Percentiles rank a stretch among this genome's conserved stretches.
These are phyloP conservation scores for Nyssa sinensis DNA, from an alignment of 148 eudicot species.

Conservation along the genomic window DNA sequence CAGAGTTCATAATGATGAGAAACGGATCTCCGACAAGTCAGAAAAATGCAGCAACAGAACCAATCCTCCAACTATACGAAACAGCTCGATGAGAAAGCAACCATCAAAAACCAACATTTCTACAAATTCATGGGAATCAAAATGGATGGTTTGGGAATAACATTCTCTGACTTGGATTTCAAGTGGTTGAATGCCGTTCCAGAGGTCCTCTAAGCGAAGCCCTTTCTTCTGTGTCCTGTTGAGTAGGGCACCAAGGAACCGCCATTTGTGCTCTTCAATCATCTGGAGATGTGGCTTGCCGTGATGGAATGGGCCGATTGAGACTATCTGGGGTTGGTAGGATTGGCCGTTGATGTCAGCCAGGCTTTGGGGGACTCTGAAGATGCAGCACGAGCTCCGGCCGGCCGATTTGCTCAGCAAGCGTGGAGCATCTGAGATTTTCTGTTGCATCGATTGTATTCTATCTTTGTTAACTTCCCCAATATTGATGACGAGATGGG, in stretches of 20 bases:
- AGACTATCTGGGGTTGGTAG: constrained; percentile 64
- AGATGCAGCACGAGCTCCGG: constrained; percentile 59
- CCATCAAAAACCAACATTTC: constrained; percentile 88
- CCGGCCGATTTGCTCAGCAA: constrained; percentile 65
- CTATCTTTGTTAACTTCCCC: constrained; percentile 34
- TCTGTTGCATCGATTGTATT: constrained; percentile 27
- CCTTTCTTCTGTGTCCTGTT: constrained; percentile 25
- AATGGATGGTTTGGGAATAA: constrained; percentile 46
- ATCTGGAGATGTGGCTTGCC: constrained; percentile 41
- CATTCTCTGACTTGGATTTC: constrained; percentile 48
- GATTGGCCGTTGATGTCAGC: constrained; percentile 43
- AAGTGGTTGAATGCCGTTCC: constrained; percentile 41
- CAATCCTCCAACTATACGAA: constrained; percentile 47
- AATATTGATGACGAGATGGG: constrained; percentile 17
- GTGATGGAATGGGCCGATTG: constrained; percentile 76
- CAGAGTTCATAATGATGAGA: no score
- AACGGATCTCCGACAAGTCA: no score
- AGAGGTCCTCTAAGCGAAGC: constrained; percentile 25
- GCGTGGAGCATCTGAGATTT: constrained; percentile 35
- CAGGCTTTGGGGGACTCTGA: constrained; percentile 63
- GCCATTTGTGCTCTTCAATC: constrained; percentile 84
- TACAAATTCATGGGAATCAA: constrained; percentile 29
- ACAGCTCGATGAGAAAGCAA: constrained; percentile 72
- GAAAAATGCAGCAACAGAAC: constrained; percentile 37
- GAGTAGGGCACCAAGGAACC: constrained; percentile 41